Base-by-base conservation (phyloP, 257 asterid genomes). In the Gentiana macrophylla region DNA sequence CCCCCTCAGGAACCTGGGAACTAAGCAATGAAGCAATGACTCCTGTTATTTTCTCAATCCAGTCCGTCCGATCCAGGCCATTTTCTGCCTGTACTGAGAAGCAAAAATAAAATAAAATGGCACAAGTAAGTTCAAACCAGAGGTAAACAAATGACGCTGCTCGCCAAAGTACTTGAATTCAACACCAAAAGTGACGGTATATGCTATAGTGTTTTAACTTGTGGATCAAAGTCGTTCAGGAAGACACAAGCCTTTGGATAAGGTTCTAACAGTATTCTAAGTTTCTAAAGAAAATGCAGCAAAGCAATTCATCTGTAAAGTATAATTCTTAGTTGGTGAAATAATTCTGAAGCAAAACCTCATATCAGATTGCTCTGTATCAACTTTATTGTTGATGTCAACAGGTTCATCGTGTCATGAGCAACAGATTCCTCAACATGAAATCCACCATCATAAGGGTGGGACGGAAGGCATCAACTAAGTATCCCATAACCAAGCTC, bases 401-500 rank as follows among this genome's bases (percentile, higher is more conserved):
- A 77, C 60, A 93, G 76, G 77, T 93, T 89, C 54, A 93, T 97
- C 9, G 99, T 93, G 77, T 93, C 94, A 75, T 93, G 99, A 59
- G 99, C 96, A 66, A 93, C 99, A 60, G 99, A 93, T 74, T 93
- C 89, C 76, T 92, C 99, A 62, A 89, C 99, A 60, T 93, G 99
- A 24, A 89, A 89, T 55, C 97, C 99, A 52, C 99, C 99, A 58
- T 97, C 97, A 65, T 89, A 94, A 73, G 85, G 74, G 79, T 86
- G 94, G 63, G 97, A 92, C 65, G 97, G 86, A 75, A 93, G 80
- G 97, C 99, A 92, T 56, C 99, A 94, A 70, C 95, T 82, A 47
- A 93, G 83, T 72, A 93, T 70, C 53, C 99, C 97, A 66, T 97
- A 93, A 68, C 99, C 99, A 75, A 88, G 73, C 65, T 93, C 99